Base-by-base conservation (phyloP, 1,284 basidiomycete genomes). In the Ustilago bromivora region DNA sequence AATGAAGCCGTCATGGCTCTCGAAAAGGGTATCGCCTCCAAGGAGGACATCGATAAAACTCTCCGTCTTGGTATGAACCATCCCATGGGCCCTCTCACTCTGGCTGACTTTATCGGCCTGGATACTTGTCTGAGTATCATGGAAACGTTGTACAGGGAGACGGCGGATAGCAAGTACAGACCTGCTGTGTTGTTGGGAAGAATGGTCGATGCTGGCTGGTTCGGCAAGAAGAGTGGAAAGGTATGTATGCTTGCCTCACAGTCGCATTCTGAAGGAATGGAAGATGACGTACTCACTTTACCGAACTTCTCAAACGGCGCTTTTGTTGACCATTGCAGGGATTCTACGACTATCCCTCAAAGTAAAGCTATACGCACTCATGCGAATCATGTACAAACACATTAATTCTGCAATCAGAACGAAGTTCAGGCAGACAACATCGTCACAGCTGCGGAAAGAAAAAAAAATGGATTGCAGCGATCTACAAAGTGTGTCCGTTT, bases 131-230 rank as follows among this genome's bases (percentile, higher is more conserved):
- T 72, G 36, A 80, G 68, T 43, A 84, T 85, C 71, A 81, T 80
- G 78, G 72, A 84, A 60, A 79, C 78, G n/a, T 60, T 84, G 10
- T 72, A 79, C 66, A 58, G 74, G 15, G 95, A 96, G 71, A 96
- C 94, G 12, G 91, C 93, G 0, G 96, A 98, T 87, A 93, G 93
- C n/a, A 98, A 98, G 87, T 98, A 98, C 87, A 90, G 96, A n/a
- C 95, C 96, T 0, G 92, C 93, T 60, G 90, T 96, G 28, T 89
- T 98, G 31, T 89, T 98, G 11, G 93, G 95, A 79, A 89, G 94
- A 40, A 98, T 98, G 96, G 96, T 98, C 10, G 94, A 98, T 85
- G 96, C 96, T 17, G 93, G 93, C 46, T 98, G 94, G 94, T 89
- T 92, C 65, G 96, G 96, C n/a, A 92, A 90, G 88, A 98, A 96